Conservation (phyloP, 2,329 filamentous ascomycete genomes). For the Spiromastix sp. region DNA sequence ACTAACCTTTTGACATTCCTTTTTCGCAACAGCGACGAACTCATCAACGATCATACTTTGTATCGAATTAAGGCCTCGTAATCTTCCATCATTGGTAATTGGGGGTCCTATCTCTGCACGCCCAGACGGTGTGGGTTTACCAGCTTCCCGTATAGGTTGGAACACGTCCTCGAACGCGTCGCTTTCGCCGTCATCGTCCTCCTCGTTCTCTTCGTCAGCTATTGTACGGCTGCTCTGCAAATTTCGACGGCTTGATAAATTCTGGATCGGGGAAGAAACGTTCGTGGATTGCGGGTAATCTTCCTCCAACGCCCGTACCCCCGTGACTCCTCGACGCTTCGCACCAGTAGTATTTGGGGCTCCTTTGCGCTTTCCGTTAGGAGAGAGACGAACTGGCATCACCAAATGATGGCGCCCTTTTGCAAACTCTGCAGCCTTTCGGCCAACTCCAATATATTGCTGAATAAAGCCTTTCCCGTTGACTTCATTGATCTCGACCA, state of each 20-base stretch:
- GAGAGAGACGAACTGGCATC: slow-evolving; percentile 44
- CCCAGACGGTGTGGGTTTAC: slow-evolving; percentile 19
- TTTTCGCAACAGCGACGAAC: slow-evolving; percentile 36
- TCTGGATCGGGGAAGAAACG: slow-evolving; percentile 53
- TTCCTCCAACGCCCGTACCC: slow-evolving; percentile 25
- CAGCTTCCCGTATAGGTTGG: slow-evolving; percentile 28
- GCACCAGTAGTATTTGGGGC: background rate
- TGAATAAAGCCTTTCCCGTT: slow-evolving; percentile 58
- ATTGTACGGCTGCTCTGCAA: slow-evolving; percentile 15
- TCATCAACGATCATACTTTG: slow-evolving; percentile 37
- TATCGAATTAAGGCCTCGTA: slow-evolving; percentile 32
- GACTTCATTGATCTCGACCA: slow-evolving; percentile 59
- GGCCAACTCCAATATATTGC: slow-evolving; percentile 48
- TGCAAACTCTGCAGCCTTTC: slow-evolving; percentile 38
- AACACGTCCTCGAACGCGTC: slow-evolving; percentile 39
- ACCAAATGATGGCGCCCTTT: slow-evolving; percentile 35
- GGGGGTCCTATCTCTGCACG: slow-evolving; percentile 31
- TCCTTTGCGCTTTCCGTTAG: slow-evolving; percentile 26
- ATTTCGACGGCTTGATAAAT: slow-evolving; percentile 29
- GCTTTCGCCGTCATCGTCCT: slow-evolving; percentile 28
- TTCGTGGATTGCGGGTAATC: slow-evolving; percentile 54
- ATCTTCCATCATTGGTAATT: slow-evolving; percentile 34
- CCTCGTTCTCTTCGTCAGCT: slow-evolving; percentile 13
- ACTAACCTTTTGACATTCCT: slow-evolving; percentile 32
- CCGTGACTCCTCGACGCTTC: slow-evolving; percentile 18